These are phyloP conservation scores for Arxiozyma heterogenica DNA, from an alignment of 1,139 yeast species.

Conservation along the genomic window DNA sequence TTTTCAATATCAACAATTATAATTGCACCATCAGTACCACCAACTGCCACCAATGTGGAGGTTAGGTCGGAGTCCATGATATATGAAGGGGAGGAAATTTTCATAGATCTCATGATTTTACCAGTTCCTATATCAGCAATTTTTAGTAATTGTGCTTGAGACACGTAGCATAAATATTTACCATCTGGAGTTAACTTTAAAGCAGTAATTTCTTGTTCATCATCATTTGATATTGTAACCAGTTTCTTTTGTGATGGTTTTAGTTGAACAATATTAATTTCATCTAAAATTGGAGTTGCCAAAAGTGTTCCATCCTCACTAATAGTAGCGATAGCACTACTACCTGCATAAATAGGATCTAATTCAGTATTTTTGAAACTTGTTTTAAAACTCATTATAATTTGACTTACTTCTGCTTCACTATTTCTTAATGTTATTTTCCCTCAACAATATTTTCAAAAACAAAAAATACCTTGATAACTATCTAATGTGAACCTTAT, in stretches of 20 bases:
- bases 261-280: slow-evolving; percentile 61
- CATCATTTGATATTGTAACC: slow-evolving; percentile 74
- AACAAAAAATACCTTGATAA: neutral
- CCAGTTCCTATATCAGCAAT: slow-evolving; percentile 41
- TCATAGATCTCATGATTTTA: slow-evolving; percentile 45
- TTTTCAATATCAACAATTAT: slow-evolving; percentile 90
- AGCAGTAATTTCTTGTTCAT: slow-evolving; percentile 64
- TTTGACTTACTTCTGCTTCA: neutral
- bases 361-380: slow-evolving; percentile 41
- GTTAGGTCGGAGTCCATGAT: slow-evolving; percentile 71
- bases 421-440: neutral
- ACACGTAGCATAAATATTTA: slow-evolving; percentile 54
- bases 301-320: slow-evolving; percentile 55
- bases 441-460: neutral
- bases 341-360: slow-evolving; percentile 75
- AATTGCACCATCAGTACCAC: slow-evolving; percentile 89
- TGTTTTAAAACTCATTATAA: slow-evolving; percentile 31
- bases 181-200: slow-evolving; percentile 74
- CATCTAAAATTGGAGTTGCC: slow-evolving; percentile 76
- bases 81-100: slow-evolving; percentile 70
- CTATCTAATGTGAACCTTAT: neutral
- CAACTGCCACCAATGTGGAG: slow-evolving; percentile 81
- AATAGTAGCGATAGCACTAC: slow-evolving; percentile 62
- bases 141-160: slow-evolving; percentile 76
- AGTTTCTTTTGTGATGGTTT: slow-evolving; percentile 40